A percentile compares a stretch with the other conserved stretches of the same genome.
phyloP scores from a whole-genome alignment of 805 yeast genomes.

The Candida coquimbonensis region DNA sequence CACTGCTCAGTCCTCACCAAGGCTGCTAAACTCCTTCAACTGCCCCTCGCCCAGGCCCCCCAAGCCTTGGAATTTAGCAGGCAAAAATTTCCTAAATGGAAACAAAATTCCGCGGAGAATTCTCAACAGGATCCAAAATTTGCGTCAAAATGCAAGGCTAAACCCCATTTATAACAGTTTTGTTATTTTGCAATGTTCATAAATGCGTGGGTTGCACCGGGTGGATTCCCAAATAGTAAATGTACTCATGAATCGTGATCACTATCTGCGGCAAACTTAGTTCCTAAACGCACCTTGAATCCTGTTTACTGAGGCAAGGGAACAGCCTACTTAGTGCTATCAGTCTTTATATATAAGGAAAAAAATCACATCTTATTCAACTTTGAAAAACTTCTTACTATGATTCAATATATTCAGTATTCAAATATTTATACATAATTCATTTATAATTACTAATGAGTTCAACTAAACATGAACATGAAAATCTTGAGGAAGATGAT shows the following conservation, averaged over 20 bases:
- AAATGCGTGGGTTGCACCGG: background rate
- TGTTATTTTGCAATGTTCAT: background rate
- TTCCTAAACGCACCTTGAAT: background rate
- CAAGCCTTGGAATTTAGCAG: background rate
- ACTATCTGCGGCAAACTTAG: background rate
- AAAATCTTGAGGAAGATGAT: background rate
- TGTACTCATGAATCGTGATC: too few relatives aligned
- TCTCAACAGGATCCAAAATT: background rate
- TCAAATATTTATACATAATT: too few relatives aligned
- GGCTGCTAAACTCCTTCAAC: too few relatives aligned
- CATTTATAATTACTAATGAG: background rate
- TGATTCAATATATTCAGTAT: too few relatives aligned
- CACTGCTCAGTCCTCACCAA: too few relatives aligned
- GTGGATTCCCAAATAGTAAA: background rate
- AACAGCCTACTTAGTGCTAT: background rate
- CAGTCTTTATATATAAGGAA: too few relatives aligned
- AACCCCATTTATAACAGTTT: background rate
- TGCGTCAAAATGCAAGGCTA: background rate
- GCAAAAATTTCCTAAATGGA: slow-evolving; percentile 2
- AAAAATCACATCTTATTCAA: too few relatives aligned
- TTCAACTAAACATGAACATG: background rate
- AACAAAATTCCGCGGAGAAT: background rate
- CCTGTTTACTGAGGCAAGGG: background rate
- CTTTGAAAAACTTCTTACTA: too few relatives aligned
- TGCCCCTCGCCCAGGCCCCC: background rate